Evolutionary conservation across 257 asterid genomes (phyloP).

Genomic region (Nicotiana paniculata): DNA sequence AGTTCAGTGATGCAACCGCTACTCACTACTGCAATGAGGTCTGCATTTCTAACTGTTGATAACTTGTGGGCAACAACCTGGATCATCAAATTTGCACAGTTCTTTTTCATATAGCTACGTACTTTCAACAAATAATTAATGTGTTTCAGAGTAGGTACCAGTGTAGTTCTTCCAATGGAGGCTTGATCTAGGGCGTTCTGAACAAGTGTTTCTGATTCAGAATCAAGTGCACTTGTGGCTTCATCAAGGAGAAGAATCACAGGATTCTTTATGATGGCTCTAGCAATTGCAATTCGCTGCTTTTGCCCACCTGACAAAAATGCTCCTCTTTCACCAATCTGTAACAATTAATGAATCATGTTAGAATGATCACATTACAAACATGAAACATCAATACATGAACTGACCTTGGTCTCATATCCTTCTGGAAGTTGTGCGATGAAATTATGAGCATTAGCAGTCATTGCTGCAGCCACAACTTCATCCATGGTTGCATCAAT

Average conservation of each 20-base stretch:
- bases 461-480: constrained; percentile 67
- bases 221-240: constrained; percentile 91
- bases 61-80: constrained; percentile 95
- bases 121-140: background rate
- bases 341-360: background rate
- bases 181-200: constrained; percentile 83
- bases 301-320: constrained; percentile 83
- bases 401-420: constrained; percentile 67
- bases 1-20: constrained; percentile 48
- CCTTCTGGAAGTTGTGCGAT: constrained; percentile 76
- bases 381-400: background rate
- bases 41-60: constrained; percentile 74
- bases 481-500: constrained; percentile 68
- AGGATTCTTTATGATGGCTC: constrained; percentile 74
- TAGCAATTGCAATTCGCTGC: constrained; percentile 81
- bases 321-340: constrained; percentile 89
- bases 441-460: constrained; percentile 83
- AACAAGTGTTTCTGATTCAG: constrained; percentile 76
- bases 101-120: background rate
- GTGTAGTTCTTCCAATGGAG: constrained; percentile 77
- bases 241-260: constrained; percentile 81
- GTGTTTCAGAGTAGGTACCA: constrained; percentile 29
- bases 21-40: constrained; percentile 55
- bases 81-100: background rate
- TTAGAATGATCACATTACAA: background rate